phyloP scores from a whole-genome alignment of 2,329 filamentous ascomycete genomes.

The Colletotrichum limetticola region DNA sequence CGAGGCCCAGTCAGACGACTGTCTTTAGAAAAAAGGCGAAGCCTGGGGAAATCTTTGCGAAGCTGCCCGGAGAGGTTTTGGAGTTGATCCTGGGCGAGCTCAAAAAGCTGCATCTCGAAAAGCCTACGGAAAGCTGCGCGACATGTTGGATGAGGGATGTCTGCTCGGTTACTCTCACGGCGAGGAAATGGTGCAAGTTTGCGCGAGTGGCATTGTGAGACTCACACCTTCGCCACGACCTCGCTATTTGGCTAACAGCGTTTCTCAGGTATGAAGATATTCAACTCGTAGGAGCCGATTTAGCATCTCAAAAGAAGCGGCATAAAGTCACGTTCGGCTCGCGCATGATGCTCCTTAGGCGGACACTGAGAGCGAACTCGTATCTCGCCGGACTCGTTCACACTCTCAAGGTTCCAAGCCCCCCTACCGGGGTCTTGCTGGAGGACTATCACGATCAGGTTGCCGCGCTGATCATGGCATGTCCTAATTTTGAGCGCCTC shows the following conservation, averaged over 20 bases:
- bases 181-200: constrained; percentile 62
- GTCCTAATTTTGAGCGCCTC: constrained; percentile 71
- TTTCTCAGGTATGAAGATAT: constrained; percentile 65
- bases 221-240: neutral
- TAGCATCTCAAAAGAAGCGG: constrained; percentile 64
- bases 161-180: constrained; percentile 60
- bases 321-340: constrained; percentile 64
- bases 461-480: constrained; percentile 71
- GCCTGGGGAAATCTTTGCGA: constrained; percentile 64
- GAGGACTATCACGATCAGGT: constrained; percentile 68
- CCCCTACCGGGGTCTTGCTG: constrained; percentile 50
- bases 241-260: neutral
- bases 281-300: constrained; percentile 68
- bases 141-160: constrained; percentile 75
- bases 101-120: constrained; percentile 60
- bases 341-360: constrained; percentile 66
- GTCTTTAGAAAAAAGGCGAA: constrained; percentile 42
- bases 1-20: constrained; percentile 40
- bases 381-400: constrained; percentile 66
- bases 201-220: constrained; percentile 63
- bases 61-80: constrained; percentile 68
- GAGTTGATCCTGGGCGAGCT: constrained; percentile 66
- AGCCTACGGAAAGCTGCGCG: constrained; percentile 63
- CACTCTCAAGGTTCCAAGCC: constrained; percentile 65
- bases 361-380: constrained; percentile 65